Evolutionary conservation across 208 protist genomes (phyloP).

Genomic region (Leishmania gerbilli): DNA sequence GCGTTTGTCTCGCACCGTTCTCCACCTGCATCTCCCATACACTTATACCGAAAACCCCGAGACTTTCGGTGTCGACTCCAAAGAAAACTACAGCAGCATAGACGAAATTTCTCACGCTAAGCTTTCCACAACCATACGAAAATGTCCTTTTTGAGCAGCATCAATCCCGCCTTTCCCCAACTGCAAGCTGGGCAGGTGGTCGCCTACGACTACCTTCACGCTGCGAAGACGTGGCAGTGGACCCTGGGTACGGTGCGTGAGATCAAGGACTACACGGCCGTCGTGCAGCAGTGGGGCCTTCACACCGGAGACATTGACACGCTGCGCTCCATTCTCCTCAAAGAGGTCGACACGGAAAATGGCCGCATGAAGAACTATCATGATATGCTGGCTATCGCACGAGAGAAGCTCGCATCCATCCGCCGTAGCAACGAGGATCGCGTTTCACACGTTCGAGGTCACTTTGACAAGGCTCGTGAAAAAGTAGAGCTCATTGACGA

Average conservation of each 20-base stretch:
- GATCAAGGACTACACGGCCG: conserved; percentile 38
- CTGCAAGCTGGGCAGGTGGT: conserved; percentile 54
- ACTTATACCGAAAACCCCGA: background rate
- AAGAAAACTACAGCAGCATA: conserved; percentile 1
- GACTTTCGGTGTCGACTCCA: too few relatives aligned
- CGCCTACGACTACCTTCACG: conserved; percentile 63
- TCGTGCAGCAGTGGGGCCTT: conserved; percentile 62
- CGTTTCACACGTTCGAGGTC: conserved; percentile 38
- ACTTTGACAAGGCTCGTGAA: conserved; percentile 42
- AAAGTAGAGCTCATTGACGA: conserved; percentile 45
- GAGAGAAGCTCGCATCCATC: conserved; percentile 55
- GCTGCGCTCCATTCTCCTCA: conserved; percentile 52
- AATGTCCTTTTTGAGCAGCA: conserved; percentile 33
- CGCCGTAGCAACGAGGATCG: conserved; percentile 70
- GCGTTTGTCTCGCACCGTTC: conserved; percentile 3
- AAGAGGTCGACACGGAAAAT: conserved; percentile 52
- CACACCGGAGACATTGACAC: conserved; percentile 46
- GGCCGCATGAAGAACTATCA: conserved; percentile 52
- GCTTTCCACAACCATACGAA: background rate
- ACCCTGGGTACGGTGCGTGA: conserved; percentile 57
- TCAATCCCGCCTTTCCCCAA: conserved; percentile 20
- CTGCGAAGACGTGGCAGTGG: conserved; percentile 65
- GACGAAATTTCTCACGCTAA: background rate
- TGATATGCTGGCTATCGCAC: conserved; percentile 45
- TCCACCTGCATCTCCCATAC: background rate